Percentiles rank a stretch among this genome's conserved stretches.
phyloP scores from a whole-genome alignment of 73 alveolate species.

The Paramecium primaurelia region DNA sequence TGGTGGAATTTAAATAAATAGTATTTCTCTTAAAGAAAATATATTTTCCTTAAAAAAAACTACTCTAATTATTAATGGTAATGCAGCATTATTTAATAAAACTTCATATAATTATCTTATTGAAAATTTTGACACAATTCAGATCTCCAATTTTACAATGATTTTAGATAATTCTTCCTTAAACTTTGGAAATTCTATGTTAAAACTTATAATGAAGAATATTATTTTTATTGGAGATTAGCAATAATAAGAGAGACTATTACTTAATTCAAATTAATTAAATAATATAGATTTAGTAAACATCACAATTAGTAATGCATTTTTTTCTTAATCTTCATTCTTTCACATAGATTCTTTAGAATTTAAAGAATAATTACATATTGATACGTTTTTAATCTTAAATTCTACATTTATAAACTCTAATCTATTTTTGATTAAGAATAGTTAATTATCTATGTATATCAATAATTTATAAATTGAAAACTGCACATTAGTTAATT shows the following conservation, averaged over 20 bases:
- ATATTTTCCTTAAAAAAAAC: neutral
- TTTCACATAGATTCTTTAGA: neutral
- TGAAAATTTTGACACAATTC: neutral
- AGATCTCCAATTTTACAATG: neutral
- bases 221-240: neutral
- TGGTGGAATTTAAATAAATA: neutral
- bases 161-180: neutral
- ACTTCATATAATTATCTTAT: neutral
- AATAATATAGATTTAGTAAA: neutral
- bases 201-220: neutral
- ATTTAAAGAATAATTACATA: neutral
- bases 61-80: neutral
- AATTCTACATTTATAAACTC: neutral
- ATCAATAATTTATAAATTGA: neutral
- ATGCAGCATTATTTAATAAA: neutral
- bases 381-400: neutral
- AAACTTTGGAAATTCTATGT: neutral
- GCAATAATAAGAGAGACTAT: neutral
- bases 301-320: neutral
- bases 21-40: neutral
- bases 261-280: neutral
- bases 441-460: neutral
- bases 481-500: neutral
- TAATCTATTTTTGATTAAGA: neutral
- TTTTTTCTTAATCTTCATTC: neutral